Evolutionary conservation across 2,329 filamentous ascomycete species (phyloP), one percentile per base, ranked within the genome.

Genomic region (Penicillium frequentans): DNA sequence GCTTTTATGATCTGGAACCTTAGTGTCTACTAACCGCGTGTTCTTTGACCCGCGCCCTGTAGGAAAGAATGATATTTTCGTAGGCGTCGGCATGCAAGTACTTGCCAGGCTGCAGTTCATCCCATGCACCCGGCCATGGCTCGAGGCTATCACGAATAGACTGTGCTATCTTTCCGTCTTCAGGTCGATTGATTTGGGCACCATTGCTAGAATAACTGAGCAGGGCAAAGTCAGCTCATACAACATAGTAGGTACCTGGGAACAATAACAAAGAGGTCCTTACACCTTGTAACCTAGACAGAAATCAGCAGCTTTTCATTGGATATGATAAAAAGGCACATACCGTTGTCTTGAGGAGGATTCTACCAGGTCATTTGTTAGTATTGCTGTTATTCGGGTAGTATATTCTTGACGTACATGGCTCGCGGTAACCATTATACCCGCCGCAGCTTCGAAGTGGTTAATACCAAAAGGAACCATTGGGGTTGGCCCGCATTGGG

Each of bases 401-500:
- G 6, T 21, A 1, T 37, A n/a, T 44, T 33, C 13, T 44, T 48
- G 39, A 67, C 74, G 57, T 72, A 77, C 76, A 70, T 87, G 85
- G 65, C 84, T 86, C 31, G 86, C 86, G 14, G 86, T 88, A 37
- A 88, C 80, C 85, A 88, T 88, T 29, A 88, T 76, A 21, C 86
- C 86, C 44, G 83, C 85, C 4, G 77, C 80, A 31, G 85, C 83
- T 37, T 75, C 71, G 54, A 84, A 75, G 54, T 81, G 71, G 7
- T 75, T 77, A 31, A 88, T 82, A 3, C 82, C 81, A 68, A 86
- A 88, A 1, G 86, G 83, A 8, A 88, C 84, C 50, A 86, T 74
- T 2, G 86, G 86, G 3, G 86, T 88, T 54, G 86, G 82, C 3
- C 81, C 80, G 2, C 79, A 70, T 14, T 76, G 73, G n/a, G 81